Conservation (phyloP, 192 early-diverging fungal genomes). For the Linnemannia hyalina region DNA sequence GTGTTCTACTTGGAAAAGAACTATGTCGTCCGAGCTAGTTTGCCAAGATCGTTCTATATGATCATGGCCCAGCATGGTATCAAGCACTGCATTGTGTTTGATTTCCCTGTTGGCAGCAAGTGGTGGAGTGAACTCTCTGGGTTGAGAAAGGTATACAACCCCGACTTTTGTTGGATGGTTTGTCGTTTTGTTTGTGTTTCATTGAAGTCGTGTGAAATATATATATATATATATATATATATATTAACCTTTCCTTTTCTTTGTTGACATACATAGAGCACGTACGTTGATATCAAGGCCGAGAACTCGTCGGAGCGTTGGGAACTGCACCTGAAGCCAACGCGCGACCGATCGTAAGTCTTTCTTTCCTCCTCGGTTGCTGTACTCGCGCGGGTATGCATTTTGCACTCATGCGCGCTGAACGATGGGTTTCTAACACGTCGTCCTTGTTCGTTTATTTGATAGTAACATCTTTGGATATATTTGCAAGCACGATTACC, state of each 20-base stretch:
- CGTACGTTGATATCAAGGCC: slow-evolving; percentile 63
- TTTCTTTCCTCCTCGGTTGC: slow-evolving; percentile 9
- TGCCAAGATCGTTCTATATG: slow-evolving; percentile 70
- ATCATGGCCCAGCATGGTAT: slow-evolving; percentile 66
- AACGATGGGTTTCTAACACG: background rate
- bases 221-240: background rate
- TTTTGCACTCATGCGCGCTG: too few species aligned
- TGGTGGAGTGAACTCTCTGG: slow-evolving; percentile 77
- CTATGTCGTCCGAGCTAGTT: slow-evolving; percentile 59
- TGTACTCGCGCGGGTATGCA: background rate
- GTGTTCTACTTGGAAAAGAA: slow-evolving; percentile 56
- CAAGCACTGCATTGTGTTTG: slow-evolving; percentile 72
- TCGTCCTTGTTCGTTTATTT: background rate
- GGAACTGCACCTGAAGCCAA: slow-evolving; percentile 81
- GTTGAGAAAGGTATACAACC: slow-evolving; percentile 65
- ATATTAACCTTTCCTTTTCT: background rate
- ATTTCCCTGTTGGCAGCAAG: slow-evolving; percentile 67
- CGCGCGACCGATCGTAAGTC: slow-evolving; percentile 69
- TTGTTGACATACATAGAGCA: slow-evolving; percentile 57
- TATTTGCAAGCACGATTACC: slow-evolving; percentile 68
- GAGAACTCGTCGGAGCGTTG: slow-evolving; percentile 63
- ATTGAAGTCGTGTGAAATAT: background rate
- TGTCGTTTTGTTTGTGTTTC: background rate
- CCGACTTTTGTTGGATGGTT: background rate
- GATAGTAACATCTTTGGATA: slow-evolving; percentile 74